These are phyloP conservation scores for Phytopythium oedochilum DNA, from an alignment of 352 stramenopile genomes.

Conservation along the genomic window DNA sequence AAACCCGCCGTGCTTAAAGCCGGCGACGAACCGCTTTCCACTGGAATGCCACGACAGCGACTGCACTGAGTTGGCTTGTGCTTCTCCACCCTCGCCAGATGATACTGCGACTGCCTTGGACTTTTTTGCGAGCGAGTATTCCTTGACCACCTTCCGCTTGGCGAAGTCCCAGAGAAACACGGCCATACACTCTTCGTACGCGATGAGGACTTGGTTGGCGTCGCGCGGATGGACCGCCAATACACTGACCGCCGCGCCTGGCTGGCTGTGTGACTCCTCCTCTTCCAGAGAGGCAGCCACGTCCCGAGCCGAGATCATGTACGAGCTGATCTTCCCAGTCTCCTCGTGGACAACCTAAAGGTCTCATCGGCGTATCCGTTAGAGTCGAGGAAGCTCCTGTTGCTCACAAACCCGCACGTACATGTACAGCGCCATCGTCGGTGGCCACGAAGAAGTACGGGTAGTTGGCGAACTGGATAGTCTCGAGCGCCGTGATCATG, in stretches of 20 bases:
- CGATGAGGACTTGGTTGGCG: slow-evolving; percentile 54
- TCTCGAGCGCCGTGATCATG: slow-evolving; percentile 62
- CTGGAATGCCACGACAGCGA: slow-evolving; percentile 71
- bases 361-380: not conserved
- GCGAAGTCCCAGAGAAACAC: slow-evolving; percentile 67
- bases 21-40: slow-evolving; percentile 70
- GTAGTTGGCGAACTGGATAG: slow-evolving; percentile 43
- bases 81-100: slow-evolving; percentile 8
- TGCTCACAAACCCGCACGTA: slow-evolving; percentile 10
- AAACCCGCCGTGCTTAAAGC: slow-evolving; percentile 61
- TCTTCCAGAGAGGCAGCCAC: slow-evolving; percentile 10
- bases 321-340: slow-evolving; percentile 60
- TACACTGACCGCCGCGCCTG: slow-evolving; percentile 27
- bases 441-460: slow-evolving; percentile 73
- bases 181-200: slow-evolving; percentile 42
- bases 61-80: slow-evolving; percentile 37
- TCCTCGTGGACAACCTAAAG: slow-evolving; percentile 71
- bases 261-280: slow-evolving; percentile 11
- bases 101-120: slow-evolving; percentile 12
- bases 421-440: slow-evolving; percentile 57
- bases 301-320: slow-evolving; percentile 52
- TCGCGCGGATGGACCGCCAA: slow-evolving; percentile 59
- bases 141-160: slow-evolving; percentile 52
- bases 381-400: not conserved
- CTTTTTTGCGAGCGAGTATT: slow-evolving; percentile 28